Evolutionary conservation across 1,284 basidiomycete species (phyloP), one percentile per base, ranked within the genome.

Genomic region (Lentinula novae-zelandiae): DNA sequence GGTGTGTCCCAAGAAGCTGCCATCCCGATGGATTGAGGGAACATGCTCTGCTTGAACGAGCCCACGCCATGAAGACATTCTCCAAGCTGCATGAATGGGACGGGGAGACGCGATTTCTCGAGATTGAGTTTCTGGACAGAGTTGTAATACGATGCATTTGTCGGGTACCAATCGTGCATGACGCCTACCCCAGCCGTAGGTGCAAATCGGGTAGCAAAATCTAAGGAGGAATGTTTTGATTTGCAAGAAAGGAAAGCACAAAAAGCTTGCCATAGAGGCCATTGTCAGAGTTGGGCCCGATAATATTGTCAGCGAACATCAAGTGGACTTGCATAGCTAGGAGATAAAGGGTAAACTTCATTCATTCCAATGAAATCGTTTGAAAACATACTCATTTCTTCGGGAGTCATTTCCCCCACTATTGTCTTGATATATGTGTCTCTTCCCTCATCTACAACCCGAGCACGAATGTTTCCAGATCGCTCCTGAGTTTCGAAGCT

Each of bases 1-100:
- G 66, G 61, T 38, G 65, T 64, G 57, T 71, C 71, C 60, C 68
- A 72, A 12, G 63, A 66, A 31, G 71, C 68, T 20, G 67, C 62
- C 42, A 72, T 40, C 5, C 61, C 70, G 57, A 72, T 67, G 2
- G 67, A 55, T 49, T 67, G 66, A 17, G 69, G 71, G 59, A 71
- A 72, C 65, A 71, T 68, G 57, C 67, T 68, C 63, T 71, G 70
- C 51, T 67, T 70, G 64, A 67, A 71, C 2, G 69, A 70, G 17
- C 68, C 70, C 5, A 72, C 69, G 20, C 69, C 70, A 60, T 72
- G 71, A 51, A 71, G 61, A 57, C 70, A 70, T 62, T 71, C 71
- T 31, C 67, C 71, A 38, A 62, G 60, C 54, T 68, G 67, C 63
- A 72, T 62, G 59, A 72, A 68, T 1, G 71, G 71, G 15, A 71